These are phyloP conservation scores for Dalbergia cochinchinensis DNA, from an alignment of 306 rosid genomes.

Conservation along the genomic window DNA sequence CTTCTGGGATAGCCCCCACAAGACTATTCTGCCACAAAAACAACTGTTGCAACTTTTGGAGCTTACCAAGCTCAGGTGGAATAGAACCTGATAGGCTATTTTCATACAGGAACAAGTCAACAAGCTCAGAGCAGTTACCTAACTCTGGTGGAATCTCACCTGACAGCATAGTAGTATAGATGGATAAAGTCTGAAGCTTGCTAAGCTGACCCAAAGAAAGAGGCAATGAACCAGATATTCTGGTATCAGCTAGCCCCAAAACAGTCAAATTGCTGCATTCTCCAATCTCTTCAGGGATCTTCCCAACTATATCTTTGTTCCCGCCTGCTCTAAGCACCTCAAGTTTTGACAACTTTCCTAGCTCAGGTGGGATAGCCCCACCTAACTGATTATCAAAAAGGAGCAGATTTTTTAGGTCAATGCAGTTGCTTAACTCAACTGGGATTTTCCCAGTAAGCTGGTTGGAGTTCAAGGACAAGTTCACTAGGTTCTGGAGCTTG, in stretches of 20 bases:
- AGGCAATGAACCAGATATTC: constrained; percentile 79
- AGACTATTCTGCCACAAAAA: constrained; percentile 88
- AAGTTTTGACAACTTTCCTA: constrained; percentile 68
- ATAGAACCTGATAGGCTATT: constrained; percentile 85
- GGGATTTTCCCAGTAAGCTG: constrained; percentile 82
- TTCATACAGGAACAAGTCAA: constrained; percentile 81
- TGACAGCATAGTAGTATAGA: constrained; percentile 90
- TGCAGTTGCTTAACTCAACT: constrained; percentile 64
- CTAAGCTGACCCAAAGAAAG: constrained; percentile 74
- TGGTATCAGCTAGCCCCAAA: constrained; percentile 82
- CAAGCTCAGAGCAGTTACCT: constrained; percentile 93
- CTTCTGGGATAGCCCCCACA: constrained; percentile 77
- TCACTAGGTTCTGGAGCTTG: constrained; percentile 60
- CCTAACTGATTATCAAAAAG: constrained; percentile 73
- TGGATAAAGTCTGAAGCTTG: constrained; percentile 78
- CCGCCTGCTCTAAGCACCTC: constrained; percentile 85
- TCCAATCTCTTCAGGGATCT: constrained; percentile 81
- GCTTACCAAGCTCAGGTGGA: constrained; percentile 81
- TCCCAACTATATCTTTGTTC: constrained; percentile 73
- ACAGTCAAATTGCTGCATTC: constrained; percentile 76
- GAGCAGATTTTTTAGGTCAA: constrained; percentile 53
- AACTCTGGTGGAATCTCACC: constrained; percentile 89
- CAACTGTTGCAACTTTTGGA: constrained; percentile 77
- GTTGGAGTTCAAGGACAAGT: constrained; percentile 76
- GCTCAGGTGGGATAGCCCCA: constrained; percentile 59